Evolutionary conservation across 345 rosid genomes (phyloP).

Genomic region (Raphanus raphanistrum): DNA sequence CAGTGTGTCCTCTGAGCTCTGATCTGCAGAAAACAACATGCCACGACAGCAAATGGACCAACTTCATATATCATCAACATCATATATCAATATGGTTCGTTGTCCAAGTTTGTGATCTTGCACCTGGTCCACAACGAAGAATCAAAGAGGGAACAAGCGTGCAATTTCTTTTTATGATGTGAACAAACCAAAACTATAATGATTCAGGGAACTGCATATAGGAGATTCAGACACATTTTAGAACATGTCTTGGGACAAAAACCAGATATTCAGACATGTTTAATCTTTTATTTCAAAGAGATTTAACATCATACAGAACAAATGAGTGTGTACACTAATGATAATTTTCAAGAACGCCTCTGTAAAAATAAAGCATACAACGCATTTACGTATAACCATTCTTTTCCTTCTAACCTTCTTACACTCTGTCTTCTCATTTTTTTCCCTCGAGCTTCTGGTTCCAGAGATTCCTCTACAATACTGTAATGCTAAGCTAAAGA

Average conservation of each 20-base stretch:
- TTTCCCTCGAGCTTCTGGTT: constrained; percentile 15
- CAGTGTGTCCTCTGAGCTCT: no score
- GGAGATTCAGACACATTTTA: not conserved
- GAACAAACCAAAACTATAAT: not conserved
- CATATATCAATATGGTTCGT: not conserved
- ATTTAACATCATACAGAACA: constrained; percentile 32
- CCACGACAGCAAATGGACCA: no score
- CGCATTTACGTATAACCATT: constrained; percentile 26
- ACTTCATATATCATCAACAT: not conserved
- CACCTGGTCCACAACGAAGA: not conserved
- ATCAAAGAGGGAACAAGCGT: not conserved
- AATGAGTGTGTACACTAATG: constrained; percentile 19
- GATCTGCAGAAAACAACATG: no score
- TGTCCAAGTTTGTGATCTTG: not conserved
- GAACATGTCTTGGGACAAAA: not conserved
- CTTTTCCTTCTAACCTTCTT: not conserved
- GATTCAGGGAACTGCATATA: constrained; percentile 41
- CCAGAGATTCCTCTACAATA: constrained; percentile 22
- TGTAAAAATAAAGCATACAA: constrained; percentile 24
- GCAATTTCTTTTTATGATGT: not conserved
- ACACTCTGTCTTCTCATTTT: constrained; percentile 10
- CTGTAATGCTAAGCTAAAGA: constrained; percentile 6
- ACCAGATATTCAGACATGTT: constrained; percentile 15
- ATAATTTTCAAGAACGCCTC: constrained; percentile 14
- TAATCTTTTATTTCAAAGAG: constrained; percentile 21